Evolutionary conservation across 75 land plant species (phyloP).

Genomic region (Adiantum capillusveneris): DNA sequence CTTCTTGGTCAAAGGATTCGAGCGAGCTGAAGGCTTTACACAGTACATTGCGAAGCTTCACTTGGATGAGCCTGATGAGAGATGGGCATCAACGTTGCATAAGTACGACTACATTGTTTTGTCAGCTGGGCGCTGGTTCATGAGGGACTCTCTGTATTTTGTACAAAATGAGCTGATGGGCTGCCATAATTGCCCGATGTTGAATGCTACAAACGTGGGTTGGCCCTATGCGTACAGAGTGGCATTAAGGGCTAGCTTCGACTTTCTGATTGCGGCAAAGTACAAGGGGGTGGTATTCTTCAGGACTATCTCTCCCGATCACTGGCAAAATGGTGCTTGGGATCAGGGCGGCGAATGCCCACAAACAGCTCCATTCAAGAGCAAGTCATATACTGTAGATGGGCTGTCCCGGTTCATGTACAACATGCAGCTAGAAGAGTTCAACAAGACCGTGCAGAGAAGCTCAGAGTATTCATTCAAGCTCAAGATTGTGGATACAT

Average conservation of each 20-base stretch:
- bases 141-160: conserved; percentile 34
- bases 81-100: conserved; percentile 25
- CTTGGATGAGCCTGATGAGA: conserved; percentile 28
- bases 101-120: too few relatives aligned
- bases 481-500: conserved; percentile 48
- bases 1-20: conserved; percentile 38
- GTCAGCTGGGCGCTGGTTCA: conserved; percentile 70
- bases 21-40: conserved; percentile 28
- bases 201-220: conserved; percentile 20
- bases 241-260: conserved; percentile 32
- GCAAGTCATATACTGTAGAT: too few relatives aligned
- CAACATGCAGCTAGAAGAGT: too few relatives aligned
- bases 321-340: too few relatives aligned
- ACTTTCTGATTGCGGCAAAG: conserved; percentile 17
- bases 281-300: too few relatives aligned
- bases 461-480: too few relatives aligned
- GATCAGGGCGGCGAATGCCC: too few relatives aligned
- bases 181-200: conserved; percentile 46
- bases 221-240: conserved; percentile 20
- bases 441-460: conserved; percentile 27
- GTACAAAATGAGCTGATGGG: too few relatives aligned
- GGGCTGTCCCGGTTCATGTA: too few relatives aligned
- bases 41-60: conserved; percentile 29
- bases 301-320: too few relatives aligned
- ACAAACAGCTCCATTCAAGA: too few relatives aligned